Evolutionary conservation across 2,329 filamentous ascomycete genomes (phyloP).

Genomic region (Beauveria pseudobassiana): DNA sequence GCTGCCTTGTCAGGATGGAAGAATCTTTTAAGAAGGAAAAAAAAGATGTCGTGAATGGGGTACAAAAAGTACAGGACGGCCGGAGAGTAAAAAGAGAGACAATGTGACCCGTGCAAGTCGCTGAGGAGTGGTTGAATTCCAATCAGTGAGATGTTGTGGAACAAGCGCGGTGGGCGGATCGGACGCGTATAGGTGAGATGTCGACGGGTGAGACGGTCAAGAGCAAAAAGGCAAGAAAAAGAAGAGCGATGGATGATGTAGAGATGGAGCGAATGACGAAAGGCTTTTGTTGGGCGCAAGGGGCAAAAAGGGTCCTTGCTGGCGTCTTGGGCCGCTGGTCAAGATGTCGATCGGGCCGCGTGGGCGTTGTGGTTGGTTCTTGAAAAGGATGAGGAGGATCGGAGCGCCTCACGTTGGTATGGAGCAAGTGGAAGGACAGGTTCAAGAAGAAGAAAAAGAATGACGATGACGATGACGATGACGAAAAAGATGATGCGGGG

Average conservation of each 20-base stretch:
- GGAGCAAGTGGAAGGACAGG: background rate
- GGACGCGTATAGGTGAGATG: background rate
- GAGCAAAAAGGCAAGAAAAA: background rate
- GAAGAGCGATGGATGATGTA: background rate
- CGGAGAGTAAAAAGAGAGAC: background rate
- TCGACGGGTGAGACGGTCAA: background rate
- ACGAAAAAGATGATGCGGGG: background rate
- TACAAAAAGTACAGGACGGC: no score
- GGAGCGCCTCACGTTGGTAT: background rate
- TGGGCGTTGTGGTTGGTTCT: no score
- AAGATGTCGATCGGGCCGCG: background rate
- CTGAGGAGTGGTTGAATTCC: constrained; percentile 2
- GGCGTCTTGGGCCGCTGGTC: no score
- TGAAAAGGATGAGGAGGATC: background rate
- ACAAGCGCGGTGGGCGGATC: background rate
- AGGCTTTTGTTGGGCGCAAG: no score
- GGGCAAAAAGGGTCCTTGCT: no score
- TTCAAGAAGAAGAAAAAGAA: background rate
- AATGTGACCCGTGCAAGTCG: background rate
- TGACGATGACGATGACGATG: background rate
- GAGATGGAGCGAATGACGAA: background rate
- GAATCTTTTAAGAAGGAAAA: background rate
- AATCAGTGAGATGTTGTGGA: constrained; percentile 7
- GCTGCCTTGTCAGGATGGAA: background rate
- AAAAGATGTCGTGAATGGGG: no score